Base-by-base conservation (phyloP, 176 grass and related monocot species). In the Paspalum vaginatum region DNA sequence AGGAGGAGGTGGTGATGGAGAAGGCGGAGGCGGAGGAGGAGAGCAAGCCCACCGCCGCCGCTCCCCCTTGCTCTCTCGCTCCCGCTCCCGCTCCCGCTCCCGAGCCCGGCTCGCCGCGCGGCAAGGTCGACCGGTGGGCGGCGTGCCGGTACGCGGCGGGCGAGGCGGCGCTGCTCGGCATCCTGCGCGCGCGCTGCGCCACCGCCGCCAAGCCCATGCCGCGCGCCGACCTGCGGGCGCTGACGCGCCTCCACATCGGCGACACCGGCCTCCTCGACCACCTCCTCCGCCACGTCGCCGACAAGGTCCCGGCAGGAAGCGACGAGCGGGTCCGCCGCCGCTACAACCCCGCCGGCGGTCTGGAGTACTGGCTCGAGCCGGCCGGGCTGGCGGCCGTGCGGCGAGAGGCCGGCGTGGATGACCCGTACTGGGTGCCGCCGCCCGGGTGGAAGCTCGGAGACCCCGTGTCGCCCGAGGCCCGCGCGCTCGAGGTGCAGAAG, bases 241-340 rank as follows among this genome's bases (percentile, higher is more conserved):
- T 72, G 80, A 86, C 90, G 20, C 83, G 90, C 20, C 72, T 77
- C 55, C 45, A 64, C 74, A 82, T 98, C 51, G 88, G 92, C 1
- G 92, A 98, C 86, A 93, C 92, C 1, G 92, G 90, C 8, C 87
- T 98, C 20, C 92, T 98, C 15, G 92, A 95, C 52, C 86, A 98
- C 83, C 90, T 92, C 32, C 90, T 98, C 9, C 87, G 83, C 74
- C 86, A 95, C 84, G 72, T 89, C 75, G 70, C 72, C 4, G 84
- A 87, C 43, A 89, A 89, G 52, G 84, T 89, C 0, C 76, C 86
- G 2, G 52, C 85, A 7, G 81, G 83, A 5, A 61, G 87, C 11
- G 51, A 15, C 32, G 81, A 98, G 20, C 62, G 92, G 16, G 74
- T 98, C 21, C 87, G 88, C 0, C 74, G 89, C 41, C 67, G 83